Base-by-base conservation (phyloP, 1,139 yeast genomes). In the Suhomyces taliae region DNA sequence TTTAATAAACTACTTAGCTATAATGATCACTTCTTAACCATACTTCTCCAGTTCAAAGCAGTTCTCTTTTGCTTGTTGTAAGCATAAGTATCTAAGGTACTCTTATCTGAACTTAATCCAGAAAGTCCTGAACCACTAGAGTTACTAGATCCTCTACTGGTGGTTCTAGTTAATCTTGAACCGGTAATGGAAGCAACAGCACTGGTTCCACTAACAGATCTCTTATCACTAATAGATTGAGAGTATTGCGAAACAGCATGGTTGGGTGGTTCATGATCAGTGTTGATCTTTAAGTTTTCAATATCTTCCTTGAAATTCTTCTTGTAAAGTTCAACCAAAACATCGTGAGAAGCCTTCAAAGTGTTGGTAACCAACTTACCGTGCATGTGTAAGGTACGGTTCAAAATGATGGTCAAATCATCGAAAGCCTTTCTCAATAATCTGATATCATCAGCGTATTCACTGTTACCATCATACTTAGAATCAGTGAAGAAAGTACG, bases 231-330 rank as follows among this genome's bases (percentile, higher is more conserved):
- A 26, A 50, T 39, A 8, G 47, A 42, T 39, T 52, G 57, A 8
- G 44, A 48, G 43, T 47, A 50, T 29, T 58, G 64, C 24, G 54
- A 37, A 29, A 59, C 51, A 39, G 49, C 52, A 45, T 65, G 70
- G 47, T 63, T 62, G 54, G 68, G 68, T 11, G 54, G 54, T 2
- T 70, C 73, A 51, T 67, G 64, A 47, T 69, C 72, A 19, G 75
- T 69, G 7, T 65, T 57, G 36, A 74, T 59, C 59, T 63, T 68
- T 64, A 72, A 69, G 24, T 49, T 56, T 41, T 58, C 74, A 48
- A 90, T 83, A 59, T 90, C 97, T 8, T 73, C 79, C 35, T 73
- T 71, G 66, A 89, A 90, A 63, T 89, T 88, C 69, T 79, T 79
- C 57, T 75, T 75, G 66, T 80, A 89, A 51, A 89, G 68, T 44